Conservation (phyloP, 768 basidiomycete genomes). For the Fistulinella prunicolor region DNA sequence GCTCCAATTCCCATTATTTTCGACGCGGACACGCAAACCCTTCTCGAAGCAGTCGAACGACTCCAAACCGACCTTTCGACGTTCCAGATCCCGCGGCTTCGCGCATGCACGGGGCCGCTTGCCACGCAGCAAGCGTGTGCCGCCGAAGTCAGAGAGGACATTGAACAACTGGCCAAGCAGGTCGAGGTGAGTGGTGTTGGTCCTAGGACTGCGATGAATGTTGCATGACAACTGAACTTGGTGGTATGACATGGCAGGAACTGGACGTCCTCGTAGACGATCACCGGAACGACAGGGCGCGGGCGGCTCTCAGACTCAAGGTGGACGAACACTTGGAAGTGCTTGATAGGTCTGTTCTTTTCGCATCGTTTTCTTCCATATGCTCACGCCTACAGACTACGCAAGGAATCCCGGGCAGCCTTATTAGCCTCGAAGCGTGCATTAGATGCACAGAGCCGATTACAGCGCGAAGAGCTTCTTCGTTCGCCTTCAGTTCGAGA, state of each 20-base stretch:
- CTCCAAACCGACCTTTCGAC: slow-evolving; percentile 60
- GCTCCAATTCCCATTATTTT: slow-evolving; percentile 57
- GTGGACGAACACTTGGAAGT: slow-evolving; percentile 47
- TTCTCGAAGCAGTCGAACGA: slow-evolving; percentile 53
- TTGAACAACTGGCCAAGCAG: slow-evolving; percentile 56
- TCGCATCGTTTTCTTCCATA: background rate
- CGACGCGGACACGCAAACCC: slow-evolving; percentile 46
- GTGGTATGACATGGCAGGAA: slow-evolving; percentile 38
- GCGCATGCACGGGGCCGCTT: slow-evolving; percentile 65
- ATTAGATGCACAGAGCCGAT: slow-evolving; percentile 59
- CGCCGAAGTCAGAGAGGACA: slow-evolving; percentile 73
- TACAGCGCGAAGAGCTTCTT: slow-evolving; percentile 69
- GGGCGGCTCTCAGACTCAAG: slow-evolving; percentile 44
- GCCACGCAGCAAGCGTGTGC: slow-evolving; percentile 68
- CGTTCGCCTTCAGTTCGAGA: slow-evolving; percentile 47
- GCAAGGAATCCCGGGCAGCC: slow-evolving; percentile 63
- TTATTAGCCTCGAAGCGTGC: slow-evolving; percentile 69
- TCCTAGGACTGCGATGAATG: slow-evolving; percentile 1
- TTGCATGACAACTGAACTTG: background rate
- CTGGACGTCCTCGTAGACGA: slow-evolving; percentile 73
- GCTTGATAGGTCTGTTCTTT: slow-evolving; percentile 51
- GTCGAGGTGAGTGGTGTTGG: slow-evolving; percentile 55
- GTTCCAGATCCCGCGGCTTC: slow-evolving; percentile 74
- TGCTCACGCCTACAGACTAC: slow-evolving; percentile 41
- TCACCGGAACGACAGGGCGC: slow-evolving; percentile 54